Evolutionary conservation across 495 filamentous ascomycete species (phyloP).

Genomic region (Pseudoneurospora amorphoporcata): DNA sequence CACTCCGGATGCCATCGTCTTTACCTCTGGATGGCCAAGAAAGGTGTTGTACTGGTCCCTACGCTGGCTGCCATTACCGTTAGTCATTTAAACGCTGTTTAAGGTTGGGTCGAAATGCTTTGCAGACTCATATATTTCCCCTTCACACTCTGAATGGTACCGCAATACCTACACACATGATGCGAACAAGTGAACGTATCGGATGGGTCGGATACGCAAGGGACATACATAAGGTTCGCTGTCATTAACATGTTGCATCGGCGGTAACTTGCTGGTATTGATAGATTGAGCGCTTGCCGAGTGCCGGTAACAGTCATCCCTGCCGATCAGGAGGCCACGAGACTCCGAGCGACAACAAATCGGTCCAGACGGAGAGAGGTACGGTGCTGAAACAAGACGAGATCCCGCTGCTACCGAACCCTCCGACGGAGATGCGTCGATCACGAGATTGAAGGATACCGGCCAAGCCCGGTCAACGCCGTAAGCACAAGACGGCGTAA

Average conservation of each 20-base stretch:
- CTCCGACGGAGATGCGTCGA: neutral
- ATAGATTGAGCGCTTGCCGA: neutral
- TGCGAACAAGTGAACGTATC: neutral
- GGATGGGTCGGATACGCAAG: neutral
- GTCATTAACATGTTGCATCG: neutral
- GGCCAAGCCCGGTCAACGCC: neutral
- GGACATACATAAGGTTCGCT: neutral
- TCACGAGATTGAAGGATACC: neutral
- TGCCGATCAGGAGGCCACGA: neutral
- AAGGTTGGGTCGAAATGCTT: neutral
- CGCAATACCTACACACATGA: neutral
- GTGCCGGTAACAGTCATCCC: neutral
- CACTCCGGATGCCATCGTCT: neutral
- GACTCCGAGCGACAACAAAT: neutral
- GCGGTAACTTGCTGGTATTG: neutral
- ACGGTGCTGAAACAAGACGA: neutral
- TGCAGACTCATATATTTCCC: neutral
- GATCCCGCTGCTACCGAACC: neutral
- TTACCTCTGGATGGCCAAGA: neutral
- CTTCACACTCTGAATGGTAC: neutral
- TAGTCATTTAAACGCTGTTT: neutral
- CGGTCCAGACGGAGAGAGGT: neutral
- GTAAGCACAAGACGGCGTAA: neutral
- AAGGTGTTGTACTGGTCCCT: neutral
- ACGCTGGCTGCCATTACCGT: neutral